Percentiles rank a stretch among this genome's conserved stretches.
Conservation (phyloP, 768 basidiomycete species). For the Xanthoconium purpureum region DNA sequence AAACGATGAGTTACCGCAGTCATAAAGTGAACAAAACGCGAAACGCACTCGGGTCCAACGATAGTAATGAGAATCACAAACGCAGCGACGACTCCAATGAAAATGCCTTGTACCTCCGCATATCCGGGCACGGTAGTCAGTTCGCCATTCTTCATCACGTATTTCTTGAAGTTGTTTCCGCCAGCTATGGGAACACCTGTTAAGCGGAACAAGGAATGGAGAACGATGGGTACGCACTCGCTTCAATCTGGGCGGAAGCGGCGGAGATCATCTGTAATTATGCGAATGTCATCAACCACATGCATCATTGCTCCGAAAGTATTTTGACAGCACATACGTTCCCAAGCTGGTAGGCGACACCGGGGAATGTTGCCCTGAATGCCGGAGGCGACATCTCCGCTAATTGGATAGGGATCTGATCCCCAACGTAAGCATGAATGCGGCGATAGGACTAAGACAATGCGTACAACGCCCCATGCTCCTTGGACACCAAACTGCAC, state of each 20-base stretch:
- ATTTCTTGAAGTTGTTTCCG: constrained; percentile 53
- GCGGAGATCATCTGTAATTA: constrained; percentile 56
- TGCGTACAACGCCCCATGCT: constrained; percentile 80
- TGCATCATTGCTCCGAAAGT: too few species aligned
- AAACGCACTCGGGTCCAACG: constrained; percentile 76
- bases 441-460: not conserved
- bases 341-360: constrained; percentile 81
- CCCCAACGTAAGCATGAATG: not conserved
- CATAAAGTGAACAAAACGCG: not conserved
- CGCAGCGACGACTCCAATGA: constrained; percentile 78
- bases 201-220: not conserved
- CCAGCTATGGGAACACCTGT: constrained; percentile 45
- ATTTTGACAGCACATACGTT: constrained; percentile 39
- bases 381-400: constrained; percentile 85
- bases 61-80: constrained; percentile 75
- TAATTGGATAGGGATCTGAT: constrained; percentile 69
- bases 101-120: constrained; percentile 78
- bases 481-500: constrained; percentile 88
- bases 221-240: constrained; percentile 40
- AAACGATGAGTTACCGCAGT: not conserved
- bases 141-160: constrained; percentile 41
- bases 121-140: constrained; percentile 55
- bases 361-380: constrained; percentile 86
- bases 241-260: constrained; percentile 79
- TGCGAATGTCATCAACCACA: not conserved